Evolutionary conservation across 1,139 yeast genomes (phyloP).

Genomic region (Saccharomycopsis hybrid): DNA sequence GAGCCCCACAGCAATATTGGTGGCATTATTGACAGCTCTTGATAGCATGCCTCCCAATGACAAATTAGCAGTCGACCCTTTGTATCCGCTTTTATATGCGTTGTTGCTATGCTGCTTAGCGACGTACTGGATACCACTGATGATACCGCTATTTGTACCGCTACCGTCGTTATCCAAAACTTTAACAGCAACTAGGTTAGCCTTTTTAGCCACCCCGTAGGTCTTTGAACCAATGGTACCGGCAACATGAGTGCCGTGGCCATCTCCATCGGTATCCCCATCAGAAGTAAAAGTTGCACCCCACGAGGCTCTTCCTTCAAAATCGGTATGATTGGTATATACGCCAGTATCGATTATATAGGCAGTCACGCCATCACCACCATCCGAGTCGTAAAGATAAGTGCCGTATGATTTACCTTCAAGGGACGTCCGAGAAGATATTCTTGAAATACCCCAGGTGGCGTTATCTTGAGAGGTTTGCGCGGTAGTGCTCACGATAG

Average conservation of each 20-base stretch:
- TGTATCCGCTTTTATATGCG: constrained; percentile 66
- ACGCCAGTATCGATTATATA: constrained; percentile 83
- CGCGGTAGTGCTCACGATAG: neutral
- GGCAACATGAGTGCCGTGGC: constrained; percentile 85
- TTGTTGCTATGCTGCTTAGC: constrained; percentile 58
- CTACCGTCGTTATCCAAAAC: constrained; percentile 59
- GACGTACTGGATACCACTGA: constrained; percentile 68
- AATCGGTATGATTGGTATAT: constrained; percentile 50
- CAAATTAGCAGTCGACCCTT: constrained; percentile 49
- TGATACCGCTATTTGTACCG: constrained; percentile 61
- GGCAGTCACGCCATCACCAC: constrained; percentile 56
- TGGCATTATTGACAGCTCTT: constrained; percentile 61
- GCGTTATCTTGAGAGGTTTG: constrained; percentile 71
- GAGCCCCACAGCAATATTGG: constrained; percentile 58
- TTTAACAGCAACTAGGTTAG: constrained; percentile 62
- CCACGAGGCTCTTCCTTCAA: constrained; percentile 51
- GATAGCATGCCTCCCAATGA: constrained; percentile 72
- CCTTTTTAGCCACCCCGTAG: constrained; percentile 75
- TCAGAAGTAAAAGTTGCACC: constrained; percentile 62
- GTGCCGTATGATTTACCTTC: constrained; percentile 75
- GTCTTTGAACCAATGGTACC: constrained; percentile 76
- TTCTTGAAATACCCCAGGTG: constrained; percentile 95
- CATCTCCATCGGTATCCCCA: constrained; percentile 57
- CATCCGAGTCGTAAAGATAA: constrained; percentile 75
- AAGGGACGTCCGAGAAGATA: constrained; percentile 79